These are phyloP conservation scores for Cruciata laevipes DNA, from an alignment of 257 asterid species.

Conservation along the genomic window DNA sequence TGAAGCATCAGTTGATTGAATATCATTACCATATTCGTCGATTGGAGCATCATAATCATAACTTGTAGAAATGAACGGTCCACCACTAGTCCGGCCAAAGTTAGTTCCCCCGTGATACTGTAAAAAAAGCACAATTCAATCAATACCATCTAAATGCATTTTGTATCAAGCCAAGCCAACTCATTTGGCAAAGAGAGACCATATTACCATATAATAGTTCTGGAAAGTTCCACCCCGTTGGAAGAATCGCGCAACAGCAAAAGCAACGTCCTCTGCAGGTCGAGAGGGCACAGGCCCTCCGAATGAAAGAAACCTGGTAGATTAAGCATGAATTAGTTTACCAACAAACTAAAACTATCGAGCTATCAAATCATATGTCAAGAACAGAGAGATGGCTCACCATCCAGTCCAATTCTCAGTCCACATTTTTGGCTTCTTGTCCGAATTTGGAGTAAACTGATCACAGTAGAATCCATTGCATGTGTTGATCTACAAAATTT, in stretches of 20 bases:
- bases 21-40: conserved; percentile 72
- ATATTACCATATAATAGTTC: conserved; percentile 84
- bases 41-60: conserved; percentile 95
- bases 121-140: conserved; percentile 6
- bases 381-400: conserved; percentile 24
- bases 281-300: conserved; percentile 74
- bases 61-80: conserved; percentile 81
- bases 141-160: neutral
- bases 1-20: neutral
- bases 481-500: conserved; percentile 59
- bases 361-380: conserved; percentile 3
- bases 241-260: conserved; percentile 83
- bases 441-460: conserved; percentile 81
- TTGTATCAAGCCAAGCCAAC: neutral
- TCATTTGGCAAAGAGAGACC: neutral
- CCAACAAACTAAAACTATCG: neutral
- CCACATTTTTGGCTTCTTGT: conserved; percentile 80
- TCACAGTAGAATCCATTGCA: conserved; percentile 96
- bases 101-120: conserved; percentile 97
- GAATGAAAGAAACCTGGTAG: conserved; percentile 61
- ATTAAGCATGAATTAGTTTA: neutral
- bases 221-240: conserved; percentile 93
- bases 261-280: conserved; percentile 85
- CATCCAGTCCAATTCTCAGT: conserved; percentile 98
- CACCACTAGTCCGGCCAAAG: conserved; percentile 77